phyloP scores from a whole-genome alignment of 208 protist species.

The Crithidia acanthocephali region DNA sequence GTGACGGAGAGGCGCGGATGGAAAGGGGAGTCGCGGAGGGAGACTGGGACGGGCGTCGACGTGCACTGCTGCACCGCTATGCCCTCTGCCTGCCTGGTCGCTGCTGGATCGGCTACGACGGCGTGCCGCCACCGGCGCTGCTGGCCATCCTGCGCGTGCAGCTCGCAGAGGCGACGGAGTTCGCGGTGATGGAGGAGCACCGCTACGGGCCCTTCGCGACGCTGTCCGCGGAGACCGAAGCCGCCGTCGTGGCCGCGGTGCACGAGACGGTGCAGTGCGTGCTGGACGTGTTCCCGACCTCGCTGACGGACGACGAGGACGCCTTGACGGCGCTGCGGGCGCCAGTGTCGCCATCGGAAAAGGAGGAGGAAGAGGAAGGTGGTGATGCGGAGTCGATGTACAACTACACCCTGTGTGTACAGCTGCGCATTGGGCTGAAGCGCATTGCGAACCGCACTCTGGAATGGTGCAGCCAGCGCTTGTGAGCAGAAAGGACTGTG shows the following conservation, averaged over 20 bases:
- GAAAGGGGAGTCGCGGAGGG: constrained; percentile 7
- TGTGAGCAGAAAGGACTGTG: not conserved
- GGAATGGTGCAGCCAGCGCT: constrained; percentile 48
- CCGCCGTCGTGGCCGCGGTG: constrained; percentile 54
- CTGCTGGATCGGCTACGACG: constrained; percentile 68
- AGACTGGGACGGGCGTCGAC: constrained; percentile 62
- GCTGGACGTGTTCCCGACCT: constrained; percentile 61
- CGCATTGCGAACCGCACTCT: constrained; percentile 60
- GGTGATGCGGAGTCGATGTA: constrained; percentile 16
- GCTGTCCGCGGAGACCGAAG: constrained; percentile 62
- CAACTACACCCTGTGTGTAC: constrained; percentile 57
- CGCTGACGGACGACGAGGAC: constrained; percentile 70
- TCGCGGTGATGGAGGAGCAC: constrained; percentile 55
- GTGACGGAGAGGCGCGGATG: no score
- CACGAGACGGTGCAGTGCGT: constrained; percentile 52
- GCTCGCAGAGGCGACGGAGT: constrained; percentile 75
- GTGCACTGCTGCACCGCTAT: constrained; percentile 49
- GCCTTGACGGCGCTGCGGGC: constrained; percentile 34
- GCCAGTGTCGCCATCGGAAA: not conserved
- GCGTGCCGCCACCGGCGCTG: constrained; percentile 66
- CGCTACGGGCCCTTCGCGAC: constrained; percentile 53
- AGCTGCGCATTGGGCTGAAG: constrained; percentile 79
- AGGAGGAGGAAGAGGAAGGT: not conserved
- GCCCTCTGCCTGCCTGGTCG: constrained; percentile 49
- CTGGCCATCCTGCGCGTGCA: constrained; percentile 77